Evolutionary conservation across 2,329 filamentous ascomycete genomes (phyloP).

Genomic region (Emmonsiellopsis sp.): DNA sequence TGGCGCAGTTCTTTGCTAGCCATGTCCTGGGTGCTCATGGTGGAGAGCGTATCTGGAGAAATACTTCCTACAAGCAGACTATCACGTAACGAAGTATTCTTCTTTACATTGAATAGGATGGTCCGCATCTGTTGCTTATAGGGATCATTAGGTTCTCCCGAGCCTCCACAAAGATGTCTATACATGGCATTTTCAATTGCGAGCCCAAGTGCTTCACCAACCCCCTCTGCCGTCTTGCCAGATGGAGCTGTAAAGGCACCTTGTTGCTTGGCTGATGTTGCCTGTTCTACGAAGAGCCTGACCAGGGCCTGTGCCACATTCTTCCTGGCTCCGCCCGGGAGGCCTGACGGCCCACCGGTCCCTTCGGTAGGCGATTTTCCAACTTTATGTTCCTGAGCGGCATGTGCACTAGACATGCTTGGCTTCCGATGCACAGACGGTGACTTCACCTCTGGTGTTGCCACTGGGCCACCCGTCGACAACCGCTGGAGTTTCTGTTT

Average conservation of each 20-base stretch:
- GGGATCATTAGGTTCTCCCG: constrained; percentile 44
- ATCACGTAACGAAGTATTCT: constrained; percentile 68
- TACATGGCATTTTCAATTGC: constrained; percentile 66
- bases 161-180: constrained; percentile 39
- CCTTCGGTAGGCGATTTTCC: constrained; percentile 24
- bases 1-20: constrained; percentile 79
- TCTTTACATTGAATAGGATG: constrained; percentile 79
- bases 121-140: constrained; percentile 61
- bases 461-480: constrained; percentile 18
- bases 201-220: constrained; percentile 62
- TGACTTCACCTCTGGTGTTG: constrained; percentile 13
- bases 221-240: constrained; percentile 52
- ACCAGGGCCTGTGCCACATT: constrained; percentile 60
- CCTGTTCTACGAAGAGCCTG: constrained; percentile 57
- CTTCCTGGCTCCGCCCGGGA: constrained; percentile 56
- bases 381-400: constrained; percentile 20
- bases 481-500: constrained; percentile 33
- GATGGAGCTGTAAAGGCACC: constrained; percentile 54
- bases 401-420: constrained; percentile 19
- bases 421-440: constrained; percentile 23
- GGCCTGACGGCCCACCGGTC: constrained; percentile 24
- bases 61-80: constrained; percentile 65
- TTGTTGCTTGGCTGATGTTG: constrained; percentile 58
- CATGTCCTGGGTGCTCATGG: constrained; percentile 84
- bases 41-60: constrained; percentile 65